A percentile compares a stretch with the other conserved stretches of the same genome.
phyloP scores from a whole-genome alignment of 2,329 filamentous ascomycete genomes.

The Nectriaceae sp. region DNA sequence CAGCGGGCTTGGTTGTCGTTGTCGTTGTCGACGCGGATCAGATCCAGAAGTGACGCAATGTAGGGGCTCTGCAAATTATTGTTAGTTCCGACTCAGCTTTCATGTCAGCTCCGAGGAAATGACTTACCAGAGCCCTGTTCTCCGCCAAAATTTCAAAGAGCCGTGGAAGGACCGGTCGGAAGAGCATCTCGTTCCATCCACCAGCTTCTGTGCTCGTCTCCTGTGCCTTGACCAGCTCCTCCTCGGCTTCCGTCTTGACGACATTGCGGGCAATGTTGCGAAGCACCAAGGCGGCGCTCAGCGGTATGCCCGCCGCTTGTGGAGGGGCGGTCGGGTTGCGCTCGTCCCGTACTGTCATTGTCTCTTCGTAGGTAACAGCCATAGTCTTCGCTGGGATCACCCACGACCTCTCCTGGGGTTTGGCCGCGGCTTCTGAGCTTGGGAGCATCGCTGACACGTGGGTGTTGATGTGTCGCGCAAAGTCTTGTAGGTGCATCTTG shows the following conservation, averaged over 20 bases:
- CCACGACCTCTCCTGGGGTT: constrained; percentile 39
- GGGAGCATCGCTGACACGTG: constrained; percentile 55
- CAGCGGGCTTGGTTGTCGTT: constrained; percentile 28
- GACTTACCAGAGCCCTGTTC: constrained; percentile 61
- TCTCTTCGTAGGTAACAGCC: constrained; percentile 57
- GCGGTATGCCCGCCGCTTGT: constrained; percentile 75
- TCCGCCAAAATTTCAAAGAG: constrained; percentile 71
- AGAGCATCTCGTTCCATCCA: constrained; percentile 68
- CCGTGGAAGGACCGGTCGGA: constrained; percentile 64
- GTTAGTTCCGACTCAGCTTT: constrained; percentile 12
- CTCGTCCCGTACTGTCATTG: constrained; percentile 57
- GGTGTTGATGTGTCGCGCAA: constrained; percentile 67
- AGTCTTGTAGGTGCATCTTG: constrained; percentile 49
- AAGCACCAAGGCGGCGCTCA: constrained; percentile 75
- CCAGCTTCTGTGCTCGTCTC: constrained; percentile 46
- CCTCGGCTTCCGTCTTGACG: constrained; percentile 61
- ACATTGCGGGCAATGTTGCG: constrained; percentile 75
- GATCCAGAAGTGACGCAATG: constrained; percentile 42
- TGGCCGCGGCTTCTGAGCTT: constrained; percentile 16
- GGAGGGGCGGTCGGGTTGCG: constrained; percentile 57
- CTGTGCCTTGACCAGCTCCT: constrained; percentile 52
- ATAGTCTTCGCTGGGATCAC: constrained; percentile 58
- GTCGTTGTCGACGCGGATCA: constrained; percentile 35
- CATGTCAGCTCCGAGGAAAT: constrained; percentile 2
- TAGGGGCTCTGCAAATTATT: constrained; percentile 37